phyloP scores from a whole-genome alignment of 805 yeast genomes.

The Lipomyces anomalus region DNA sequence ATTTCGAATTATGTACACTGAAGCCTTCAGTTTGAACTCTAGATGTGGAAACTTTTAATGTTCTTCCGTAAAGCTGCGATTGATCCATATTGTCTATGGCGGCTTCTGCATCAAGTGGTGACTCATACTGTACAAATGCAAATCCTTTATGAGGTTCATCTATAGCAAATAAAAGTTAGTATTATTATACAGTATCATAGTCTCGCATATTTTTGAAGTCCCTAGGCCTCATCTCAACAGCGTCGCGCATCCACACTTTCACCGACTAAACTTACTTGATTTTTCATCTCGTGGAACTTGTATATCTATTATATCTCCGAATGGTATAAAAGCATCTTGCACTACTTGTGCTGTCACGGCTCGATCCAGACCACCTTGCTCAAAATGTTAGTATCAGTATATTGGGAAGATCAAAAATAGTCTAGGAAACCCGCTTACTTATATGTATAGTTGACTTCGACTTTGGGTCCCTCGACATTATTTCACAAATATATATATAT shows the following conservation, averaged over 20 bases:
- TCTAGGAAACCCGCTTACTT: constrained; percentile 5
- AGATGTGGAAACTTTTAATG: constrained; percentile 25
- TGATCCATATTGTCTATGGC: constrained; percentile 34
- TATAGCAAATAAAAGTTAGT: background rate
- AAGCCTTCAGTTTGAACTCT: constrained; percentile 18
- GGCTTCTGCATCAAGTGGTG: constrained; percentile 31
- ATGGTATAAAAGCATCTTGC: constrained; percentile 28
- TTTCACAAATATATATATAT: too few relatives aligned
- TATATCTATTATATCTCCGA: constrained; percentile 32
- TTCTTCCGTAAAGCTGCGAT: constrained; percentile 26
- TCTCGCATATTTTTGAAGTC: constrained; percentile 10
- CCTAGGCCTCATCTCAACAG: background rate
- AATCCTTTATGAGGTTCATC: constrained; percentile 23
- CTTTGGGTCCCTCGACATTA: constrained; percentile 3
- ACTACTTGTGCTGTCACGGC: constrained; percentile 24
- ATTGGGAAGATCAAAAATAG: background rate
- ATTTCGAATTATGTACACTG: constrained; percentile 13
- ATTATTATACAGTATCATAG: background rate
- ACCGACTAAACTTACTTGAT: constrained; percentile 11
- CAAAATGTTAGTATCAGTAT: background rate
- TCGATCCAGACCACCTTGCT: constrained; percentile 17
- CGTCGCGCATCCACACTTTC: background rate
- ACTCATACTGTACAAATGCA: constrained; percentile 30
- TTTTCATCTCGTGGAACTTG: constrained; percentile 15
- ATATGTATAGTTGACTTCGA: constrained; percentile 10